These are phyloP conservation scores for Hypholoma fasciculare DNA, from an alignment of 768 basidiomycete species.

Conservation along the genomic window DNA sequence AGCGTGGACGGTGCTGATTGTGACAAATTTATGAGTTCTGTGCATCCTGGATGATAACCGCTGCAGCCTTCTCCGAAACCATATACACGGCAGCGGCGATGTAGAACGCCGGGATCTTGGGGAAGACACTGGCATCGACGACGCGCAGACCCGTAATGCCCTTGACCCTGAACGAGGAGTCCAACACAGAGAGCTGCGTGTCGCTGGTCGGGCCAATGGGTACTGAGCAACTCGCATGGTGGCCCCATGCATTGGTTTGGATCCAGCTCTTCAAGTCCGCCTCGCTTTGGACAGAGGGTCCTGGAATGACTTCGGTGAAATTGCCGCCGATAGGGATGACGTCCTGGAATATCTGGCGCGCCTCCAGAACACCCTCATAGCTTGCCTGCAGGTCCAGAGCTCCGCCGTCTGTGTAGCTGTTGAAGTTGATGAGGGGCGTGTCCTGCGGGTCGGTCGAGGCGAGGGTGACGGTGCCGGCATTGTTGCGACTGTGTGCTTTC, in stretches of 20 bases:
- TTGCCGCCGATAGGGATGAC: background rate
- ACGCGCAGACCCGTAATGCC: background rate
- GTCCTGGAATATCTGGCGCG: background rate
- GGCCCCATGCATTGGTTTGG: conserved; percentile 3
- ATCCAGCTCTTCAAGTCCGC: conserved; percentile 1
- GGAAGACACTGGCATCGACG: conserved; percentile 4
- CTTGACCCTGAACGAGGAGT: conserved; percentile 1
- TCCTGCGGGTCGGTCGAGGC: conserved; percentile 2
- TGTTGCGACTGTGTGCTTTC: conserved; percentile 1
- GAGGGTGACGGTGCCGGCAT: conserved; percentile 1
- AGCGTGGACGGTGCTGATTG: too few species aligned
- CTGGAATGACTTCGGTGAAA: background rate
- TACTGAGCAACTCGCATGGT: conserved; percentile 3
- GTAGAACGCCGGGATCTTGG: conserved; percentile 2
- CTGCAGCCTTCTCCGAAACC: conserved; percentile 4
- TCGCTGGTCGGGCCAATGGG: conserved; percentile 1
- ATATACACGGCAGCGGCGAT: background rate
- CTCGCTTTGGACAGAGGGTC: background rate
- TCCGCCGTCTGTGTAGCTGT: background rate
- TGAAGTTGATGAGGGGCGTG: background rate
- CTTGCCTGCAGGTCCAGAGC: conserved; percentile 1
- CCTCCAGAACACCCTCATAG: background rate
- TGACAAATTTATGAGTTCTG: too few species aligned
- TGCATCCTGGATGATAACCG: background rate
- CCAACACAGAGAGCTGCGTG: background rate